Conservation (phyloP, 176 grass and related monocot genomes). For the Dactylis glomerata region DNA sequence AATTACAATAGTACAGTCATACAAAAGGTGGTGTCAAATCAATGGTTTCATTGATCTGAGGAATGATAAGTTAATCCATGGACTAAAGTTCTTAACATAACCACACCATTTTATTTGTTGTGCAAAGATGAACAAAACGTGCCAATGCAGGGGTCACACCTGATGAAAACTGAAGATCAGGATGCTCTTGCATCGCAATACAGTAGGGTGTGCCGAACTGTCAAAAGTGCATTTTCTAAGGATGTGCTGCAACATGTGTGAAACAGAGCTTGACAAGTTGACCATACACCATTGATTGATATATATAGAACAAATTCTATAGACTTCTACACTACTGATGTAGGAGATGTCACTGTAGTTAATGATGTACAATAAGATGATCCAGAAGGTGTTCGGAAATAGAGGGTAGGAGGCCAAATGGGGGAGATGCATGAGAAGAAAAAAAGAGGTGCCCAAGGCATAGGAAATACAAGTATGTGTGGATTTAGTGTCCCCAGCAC, state of each 20-base stretch:
- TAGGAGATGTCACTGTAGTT: constrained; percentile 22
- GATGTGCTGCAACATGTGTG: constrained; percentile 35
- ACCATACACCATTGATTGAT: constrained; percentile 8
- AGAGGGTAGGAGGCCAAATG: constrained; percentile 29
- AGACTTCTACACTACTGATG: constrained; percentile 30
- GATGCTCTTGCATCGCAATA: constrained; percentile 30
- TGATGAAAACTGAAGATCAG: constrained; percentile 26
- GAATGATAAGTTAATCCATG: constrained; percentile 28
- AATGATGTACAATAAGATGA: constrained; percentile 6
- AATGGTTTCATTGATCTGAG: constrained; percentile 40
- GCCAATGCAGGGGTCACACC: constrained; percentile 36
- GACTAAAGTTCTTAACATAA: constrained; percentile 45
- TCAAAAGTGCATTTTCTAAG: constrained; percentile 52
- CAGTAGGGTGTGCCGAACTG: constrained; percentile 33
- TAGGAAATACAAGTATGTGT: constrained; percentile 39
- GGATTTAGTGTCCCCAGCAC: background rate
- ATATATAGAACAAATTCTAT: constrained; percentile 42
- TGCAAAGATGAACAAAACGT: constrained; percentile 56
- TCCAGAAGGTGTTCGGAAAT: constrained; percentile 29
- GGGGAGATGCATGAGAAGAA: constrained; percentile 4
- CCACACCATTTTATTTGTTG: constrained; percentile 54
- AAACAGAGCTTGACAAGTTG: constrained; percentile 39
- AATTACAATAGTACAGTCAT: background rate
- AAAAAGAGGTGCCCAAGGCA: constrained; percentile 39
- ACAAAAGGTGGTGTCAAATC: constrained; percentile 15